Conservation (phyloP, 768 basidiomycete species). For the Trametes villosa region DNA sequence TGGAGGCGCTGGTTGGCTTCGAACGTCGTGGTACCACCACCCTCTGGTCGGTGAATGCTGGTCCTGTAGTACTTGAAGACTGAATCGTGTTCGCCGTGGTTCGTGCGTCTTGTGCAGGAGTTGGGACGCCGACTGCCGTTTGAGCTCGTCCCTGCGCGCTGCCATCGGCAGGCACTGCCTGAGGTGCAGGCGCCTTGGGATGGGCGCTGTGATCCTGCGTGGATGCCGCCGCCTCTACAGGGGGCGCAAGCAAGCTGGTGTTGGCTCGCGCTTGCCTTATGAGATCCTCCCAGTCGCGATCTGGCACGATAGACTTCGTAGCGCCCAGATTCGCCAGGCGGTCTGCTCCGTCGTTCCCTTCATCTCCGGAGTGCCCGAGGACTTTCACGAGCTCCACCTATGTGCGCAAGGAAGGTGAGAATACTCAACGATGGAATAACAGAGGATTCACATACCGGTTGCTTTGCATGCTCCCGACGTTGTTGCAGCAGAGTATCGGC, state of each 20-base stretch:
- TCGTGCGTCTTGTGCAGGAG: no score
- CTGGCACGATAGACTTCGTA: conserved; percentile 41
- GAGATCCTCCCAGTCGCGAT: conserved; percentile 60
- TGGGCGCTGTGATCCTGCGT: no score
- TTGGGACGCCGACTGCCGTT: no score
- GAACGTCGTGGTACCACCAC: no score
- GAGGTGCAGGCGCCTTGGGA: no score
- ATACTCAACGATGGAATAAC: not conserved
- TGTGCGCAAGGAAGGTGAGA: not conserved
- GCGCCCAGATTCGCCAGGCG: conserved; percentile 66
- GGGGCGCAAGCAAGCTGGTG: not conserved
- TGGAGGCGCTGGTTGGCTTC: no score
- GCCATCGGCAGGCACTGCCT: no score
- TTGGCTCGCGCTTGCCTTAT: conserved; percentile 4
- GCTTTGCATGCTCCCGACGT: conserved; percentile 50
- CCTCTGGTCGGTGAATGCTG: no score
- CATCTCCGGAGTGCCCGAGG: conserved; percentile 69
- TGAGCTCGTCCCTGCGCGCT: no score
- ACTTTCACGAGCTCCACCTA: conserved; percentile 65
- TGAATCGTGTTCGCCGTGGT: no score
- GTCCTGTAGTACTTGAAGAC: no score
- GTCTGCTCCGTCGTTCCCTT: conserved; percentile 90
- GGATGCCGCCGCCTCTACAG: no score
- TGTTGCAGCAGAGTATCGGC: conserved; percentile 62
- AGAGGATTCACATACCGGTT: conserved; percentile 46